Evolutionary conservation across 2,329 filamentous ascomycete species (phyloP), one percentile per base, ranked within the genome.

Genomic region (Exophiala sp.): DNA sequence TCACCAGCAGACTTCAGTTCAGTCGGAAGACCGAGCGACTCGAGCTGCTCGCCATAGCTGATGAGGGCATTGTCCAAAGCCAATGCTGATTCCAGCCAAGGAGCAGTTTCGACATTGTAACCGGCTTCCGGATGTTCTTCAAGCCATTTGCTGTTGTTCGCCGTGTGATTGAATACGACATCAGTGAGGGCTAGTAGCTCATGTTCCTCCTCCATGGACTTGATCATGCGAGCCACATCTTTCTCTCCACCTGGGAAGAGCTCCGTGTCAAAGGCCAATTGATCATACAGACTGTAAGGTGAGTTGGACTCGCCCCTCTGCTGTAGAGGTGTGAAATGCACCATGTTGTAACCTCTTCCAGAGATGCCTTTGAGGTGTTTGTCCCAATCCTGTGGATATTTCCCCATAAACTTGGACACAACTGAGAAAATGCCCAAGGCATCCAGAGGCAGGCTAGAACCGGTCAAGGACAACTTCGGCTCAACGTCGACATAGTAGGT

Each of bases 341-440:
- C 85, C 91, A 97, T 96, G 74, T 99, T 99, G 79, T 99, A 99
- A 42, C 91, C 91, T 57, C 94, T 82, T 65, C 88, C 84, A 68
- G 89, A 88, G 69, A 99, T 96, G 24, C 94, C 91, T 52, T 82
- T 80, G 53, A 99, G 75, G 69, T 97, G 92, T 47, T 84, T 87
- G 68, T 96, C 84, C 91, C 92, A 99, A 65, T 96, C 89, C 12
- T 78, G 78, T 0, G 92, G 90, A 67, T 94, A 96, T 66, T 86
- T 85, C 59, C 94, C 94, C 89, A 99, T 95, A 74, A 96, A 96
- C 73, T 99, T 99, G 68, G 92, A 96, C 59, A 99, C 89, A 52
- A 92, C 81, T 9, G 94, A 97, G 73, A 96, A 95, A 62, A 96
- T 82, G 11, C 90, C 95, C 46, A 99, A 78, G 1, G 92, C 89